Conservation (phyloP, 192 early-diverging fungal genomes). For the Hyaloraphidium curvatum region DNA sequence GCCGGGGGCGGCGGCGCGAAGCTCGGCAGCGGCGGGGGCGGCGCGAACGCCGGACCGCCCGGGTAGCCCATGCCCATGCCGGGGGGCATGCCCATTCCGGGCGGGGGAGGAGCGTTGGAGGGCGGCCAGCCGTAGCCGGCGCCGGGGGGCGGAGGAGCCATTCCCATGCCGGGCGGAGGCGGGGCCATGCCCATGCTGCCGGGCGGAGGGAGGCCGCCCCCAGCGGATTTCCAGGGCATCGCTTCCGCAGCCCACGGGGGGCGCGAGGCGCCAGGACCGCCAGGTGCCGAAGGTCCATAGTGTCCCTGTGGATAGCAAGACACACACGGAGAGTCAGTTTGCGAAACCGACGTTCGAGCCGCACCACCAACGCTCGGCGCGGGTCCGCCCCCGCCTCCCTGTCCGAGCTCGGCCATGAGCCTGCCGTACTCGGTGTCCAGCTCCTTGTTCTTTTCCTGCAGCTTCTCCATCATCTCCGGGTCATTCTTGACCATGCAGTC, state of each 20-base stretch:
- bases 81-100: not conserved
- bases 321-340: not conserved
- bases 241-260: conserved; percentile 1
- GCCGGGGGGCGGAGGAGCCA: conserved; percentile 2
- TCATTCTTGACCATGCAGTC: conserved; percentile 81
- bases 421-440: conserved; percentile 76
- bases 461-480: conserved; percentile 47
- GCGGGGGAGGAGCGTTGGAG: not conserved
- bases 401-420: conserved; percentile 74
- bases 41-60: not conserved
- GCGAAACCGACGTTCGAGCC: not conserved
- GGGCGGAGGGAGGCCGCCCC: not conserved
- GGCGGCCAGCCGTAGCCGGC: not conserved
- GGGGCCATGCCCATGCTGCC: not conserved
- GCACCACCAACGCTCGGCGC: conserved; percentile 24
- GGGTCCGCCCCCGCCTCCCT: not conserved
- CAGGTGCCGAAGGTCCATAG: not conserved
- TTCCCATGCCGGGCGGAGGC: not conserved
- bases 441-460: conserved; percentile 62
- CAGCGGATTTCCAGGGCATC: not conserved
- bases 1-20: conserved; percentile 8
- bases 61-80: not conserved
- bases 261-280: not conserved
- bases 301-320: not conserved
- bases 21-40: not conserved